phyloP scores from a whole-genome alignment of 805 yeast species.

The Cyberlindnera americana region DNA sequence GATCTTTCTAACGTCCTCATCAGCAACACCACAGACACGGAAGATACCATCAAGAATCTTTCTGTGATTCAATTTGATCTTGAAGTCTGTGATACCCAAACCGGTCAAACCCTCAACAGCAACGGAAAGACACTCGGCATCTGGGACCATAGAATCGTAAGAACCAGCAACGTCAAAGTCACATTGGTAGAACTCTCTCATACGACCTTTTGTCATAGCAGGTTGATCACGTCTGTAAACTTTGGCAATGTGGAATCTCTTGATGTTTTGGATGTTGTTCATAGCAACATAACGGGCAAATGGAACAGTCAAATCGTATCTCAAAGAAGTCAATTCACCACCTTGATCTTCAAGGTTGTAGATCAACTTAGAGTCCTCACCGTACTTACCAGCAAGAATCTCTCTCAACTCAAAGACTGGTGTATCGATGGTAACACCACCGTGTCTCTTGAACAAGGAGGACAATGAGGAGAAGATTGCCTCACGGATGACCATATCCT shows the following conservation, averaged over 20 bases:
- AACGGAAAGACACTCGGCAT: conserved; percentile 81
- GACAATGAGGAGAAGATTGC: conserved; percentile 76
- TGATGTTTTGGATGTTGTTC: conserved; percentile 86
- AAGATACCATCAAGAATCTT: conserved; percentile 95
- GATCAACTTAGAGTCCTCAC: conserved; percentile 96
- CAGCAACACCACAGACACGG: conserved; percentile 90
- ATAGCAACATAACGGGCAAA: conserved; percentile 96
- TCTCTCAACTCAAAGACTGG: conserved; percentile 95
- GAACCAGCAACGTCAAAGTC: conserved; percentile 96
- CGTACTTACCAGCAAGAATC: conserved; percentile 94
- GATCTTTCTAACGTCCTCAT: conserved; percentile 88
- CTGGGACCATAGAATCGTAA: conserved; percentile 95
- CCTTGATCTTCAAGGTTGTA: conserved; percentile 98
- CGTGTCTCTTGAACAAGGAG: conserved; percentile 84
- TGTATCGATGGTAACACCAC: conserved; percentile 97
- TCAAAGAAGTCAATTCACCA: conserved; percentile 91
- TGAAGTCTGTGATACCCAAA: conserved; percentile 85
- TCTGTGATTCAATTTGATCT: conserved; percentile 91
- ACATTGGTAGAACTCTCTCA: conserved; percentile 99
- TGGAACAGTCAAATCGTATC: conserved; percentile 97
- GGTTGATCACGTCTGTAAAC: conserved; percentile 99
- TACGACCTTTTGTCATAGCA: conserved; percentile 99
- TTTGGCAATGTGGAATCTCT: conserved; percentile 95
- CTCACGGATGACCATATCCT: conserved; percentile 93
- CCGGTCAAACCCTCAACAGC: conserved; percentile 80